Conservation (phyloP, 1,284 basidiomycete genomes). For the Rhodotorula glutinis region DNA sequence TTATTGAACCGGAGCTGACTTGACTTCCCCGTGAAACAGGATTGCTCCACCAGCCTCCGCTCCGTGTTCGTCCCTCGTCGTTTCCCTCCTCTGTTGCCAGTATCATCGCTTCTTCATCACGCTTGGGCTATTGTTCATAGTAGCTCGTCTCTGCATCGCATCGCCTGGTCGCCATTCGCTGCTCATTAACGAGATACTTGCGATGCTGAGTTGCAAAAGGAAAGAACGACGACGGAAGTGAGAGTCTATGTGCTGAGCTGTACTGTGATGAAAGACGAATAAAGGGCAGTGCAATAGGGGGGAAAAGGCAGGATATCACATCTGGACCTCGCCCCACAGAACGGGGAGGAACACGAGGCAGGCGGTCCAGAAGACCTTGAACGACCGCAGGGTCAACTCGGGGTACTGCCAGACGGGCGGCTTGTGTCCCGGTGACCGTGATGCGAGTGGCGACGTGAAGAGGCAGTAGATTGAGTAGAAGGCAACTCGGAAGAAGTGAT, state of each 20-base stretch:
- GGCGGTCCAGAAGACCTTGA: conserved; percentile 76
- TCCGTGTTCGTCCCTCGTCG: too few species aligned
- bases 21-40: neutral
- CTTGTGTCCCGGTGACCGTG: conserved; percentile 48
- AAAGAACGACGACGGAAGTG: too few species aligned
- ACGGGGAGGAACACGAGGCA: conserved; percentile 80
- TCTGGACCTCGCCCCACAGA: conserved; percentile 68
- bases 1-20: neutral
- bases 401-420: conserved; percentile 63
- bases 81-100: too few species aligned
- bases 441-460: conserved; percentile 57
- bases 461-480: conserved; percentile 58
- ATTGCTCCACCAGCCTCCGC: too few species aligned
- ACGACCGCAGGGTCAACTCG: conserved; percentile 56
- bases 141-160: too few species aligned
- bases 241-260: neutral
- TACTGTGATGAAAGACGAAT: neutral
- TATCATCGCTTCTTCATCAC: too few species aligned
- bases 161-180: too few species aligned
- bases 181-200: too few species aligned
- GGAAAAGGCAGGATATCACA: conserved; percentile 9
- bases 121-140: too few species aligned
- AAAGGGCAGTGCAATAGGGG: neutral
- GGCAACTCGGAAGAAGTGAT: conserved; percentile 94
- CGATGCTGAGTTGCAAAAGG: too few species aligned